Evolutionary conservation across 148 eudicot species (phyloP), one percentile per base, ranked within the genome.

Genomic region (Fagopyrum tataricum): DNA sequence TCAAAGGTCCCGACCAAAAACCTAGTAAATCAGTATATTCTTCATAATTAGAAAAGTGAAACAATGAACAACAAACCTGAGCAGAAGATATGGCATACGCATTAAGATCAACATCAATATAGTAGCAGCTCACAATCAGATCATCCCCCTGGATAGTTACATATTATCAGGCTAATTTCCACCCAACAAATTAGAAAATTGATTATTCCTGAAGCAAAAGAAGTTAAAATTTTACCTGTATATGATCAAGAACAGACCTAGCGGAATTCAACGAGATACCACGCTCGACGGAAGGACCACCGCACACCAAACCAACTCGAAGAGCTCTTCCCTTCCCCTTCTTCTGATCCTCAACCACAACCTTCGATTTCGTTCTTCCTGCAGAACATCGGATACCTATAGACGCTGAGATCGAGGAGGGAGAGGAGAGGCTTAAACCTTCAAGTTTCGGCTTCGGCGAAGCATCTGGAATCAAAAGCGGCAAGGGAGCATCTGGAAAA

Each of bases 251-350:
- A 47, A 93, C 87, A 11, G 98, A 90, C 40, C 98, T 82, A 59
- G 96, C 98, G 75, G 98, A 93, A 59, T 90, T 93, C 44, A 90
- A 87, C 5, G 98, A 93, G 73, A 93, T 88, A 4, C 98, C 96
- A 41, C 96, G 96, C 81, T 93, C 96, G 21, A 88, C 79, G 6
- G 98, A 93, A 10, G 98, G 98, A 53, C 98, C 98, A 6, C 98
- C 98, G 47, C 98, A 93, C 1, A 93, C 78, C 51, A 93, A 73
- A 66, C 93, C 98, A n/a, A 93, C 89, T 77, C 91, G 84, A 72
- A 93, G 78, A 17, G 82, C 77, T 69, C 49, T 76, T 5, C 73
- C 20, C 72, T 43, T 70, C 49, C 44, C 81, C 66, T 78, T 56
- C 13, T 4, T 31, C 55, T 13, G 48, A 59, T 76, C 81, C 48